Evolutionary conservation across 2,329 filamentous ascomycete genomes (phyloP), one percentile per base, ranked within the genome.

Genomic region (Gnomoniopsis smithogilvyi): DNA sequence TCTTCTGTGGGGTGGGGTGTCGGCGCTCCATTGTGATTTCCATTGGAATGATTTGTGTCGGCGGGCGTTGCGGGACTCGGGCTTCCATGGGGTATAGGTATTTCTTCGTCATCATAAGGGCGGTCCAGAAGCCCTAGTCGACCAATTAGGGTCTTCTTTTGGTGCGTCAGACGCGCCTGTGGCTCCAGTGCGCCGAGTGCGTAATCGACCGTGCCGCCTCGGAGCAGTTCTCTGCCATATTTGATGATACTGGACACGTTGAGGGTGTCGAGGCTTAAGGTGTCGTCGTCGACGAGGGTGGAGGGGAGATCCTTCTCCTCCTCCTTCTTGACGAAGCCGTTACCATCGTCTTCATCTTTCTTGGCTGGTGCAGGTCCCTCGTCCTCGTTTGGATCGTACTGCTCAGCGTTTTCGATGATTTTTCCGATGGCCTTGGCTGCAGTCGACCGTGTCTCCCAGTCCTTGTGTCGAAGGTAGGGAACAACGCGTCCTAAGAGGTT

Each of bases 391-490:
- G 95, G 96, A 67, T 98, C 92, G 72, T 95, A 96, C 48, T 83
- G 77, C 56, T 92, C 87, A 1, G 93, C 92, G 79, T 98, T 90
- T 60, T 94, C 88, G 63, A 96, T 88, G 65, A 99, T 98, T 68
- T 94, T 92, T 60, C 94, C 94, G 60, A 99, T 88, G 21, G 95
- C 95, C 75, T 94, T 96, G 66, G 94, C 92, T 50, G 96, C 90
- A 56, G 95, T 96, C 62, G 89, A 93, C 66, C 96, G 83, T 26
- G 95, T 99, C 70, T 99, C 95, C 95, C 95, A 99, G 70, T 93
- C 94, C 72, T 94, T 96, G 66, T 95, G 94, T 60, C 91, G 87
- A 33, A 99, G 82, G 73, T 97, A 99, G 1, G 95, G 94, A n/a
- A 99, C 88, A 34, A 99, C 93, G 62, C 94, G 84, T 33, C 92